Evolutionary conservation across 163 green algal species (phyloP).

Genomic region (Coccomyxa subellipsoidea): DNA sequence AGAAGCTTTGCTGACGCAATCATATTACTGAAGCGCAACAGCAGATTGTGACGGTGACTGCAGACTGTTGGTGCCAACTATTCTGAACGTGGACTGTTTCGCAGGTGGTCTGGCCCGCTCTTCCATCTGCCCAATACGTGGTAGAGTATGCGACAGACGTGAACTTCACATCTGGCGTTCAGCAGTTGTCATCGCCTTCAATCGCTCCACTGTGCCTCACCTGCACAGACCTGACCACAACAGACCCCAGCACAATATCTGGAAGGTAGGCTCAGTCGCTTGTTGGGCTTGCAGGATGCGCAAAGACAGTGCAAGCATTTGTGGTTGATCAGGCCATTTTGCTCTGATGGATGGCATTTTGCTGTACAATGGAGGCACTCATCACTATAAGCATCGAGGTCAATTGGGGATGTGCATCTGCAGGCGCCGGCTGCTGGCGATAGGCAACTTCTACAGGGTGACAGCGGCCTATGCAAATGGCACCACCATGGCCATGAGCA

Average conservation of each 20-base stretch:
- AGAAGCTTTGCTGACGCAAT: too few species aligned
- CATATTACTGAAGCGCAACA: too few species aligned
- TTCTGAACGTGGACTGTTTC: neutral
- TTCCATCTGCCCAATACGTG: neutral
- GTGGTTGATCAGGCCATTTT: neutral
- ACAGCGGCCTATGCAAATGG: neutral
- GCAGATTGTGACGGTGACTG: too few species aligned
- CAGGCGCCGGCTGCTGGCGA: neutral
- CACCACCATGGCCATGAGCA: neutral
- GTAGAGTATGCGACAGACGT: neutral
- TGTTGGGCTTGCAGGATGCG: too few species aligned
- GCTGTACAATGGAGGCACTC: neutral
- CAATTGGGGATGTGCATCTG: neutral
- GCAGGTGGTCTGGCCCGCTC: neutral
- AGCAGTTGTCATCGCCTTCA: neutral
- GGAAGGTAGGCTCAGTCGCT: too few species aligned
- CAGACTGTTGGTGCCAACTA: too few species aligned
- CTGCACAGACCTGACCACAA: neutral
- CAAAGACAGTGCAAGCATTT: neutral
- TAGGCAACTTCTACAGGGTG: neutral
- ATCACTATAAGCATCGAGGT: neutral
- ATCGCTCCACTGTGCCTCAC: neutral
- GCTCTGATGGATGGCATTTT: neutral
- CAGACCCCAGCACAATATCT: neutral
- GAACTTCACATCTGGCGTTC: neutral